These are phyloP conservation scores for Xylaria palmicola DNA, from an alignment of 495 filamentous ascomycete genomes.

Conservation along the genomic window DNA sequence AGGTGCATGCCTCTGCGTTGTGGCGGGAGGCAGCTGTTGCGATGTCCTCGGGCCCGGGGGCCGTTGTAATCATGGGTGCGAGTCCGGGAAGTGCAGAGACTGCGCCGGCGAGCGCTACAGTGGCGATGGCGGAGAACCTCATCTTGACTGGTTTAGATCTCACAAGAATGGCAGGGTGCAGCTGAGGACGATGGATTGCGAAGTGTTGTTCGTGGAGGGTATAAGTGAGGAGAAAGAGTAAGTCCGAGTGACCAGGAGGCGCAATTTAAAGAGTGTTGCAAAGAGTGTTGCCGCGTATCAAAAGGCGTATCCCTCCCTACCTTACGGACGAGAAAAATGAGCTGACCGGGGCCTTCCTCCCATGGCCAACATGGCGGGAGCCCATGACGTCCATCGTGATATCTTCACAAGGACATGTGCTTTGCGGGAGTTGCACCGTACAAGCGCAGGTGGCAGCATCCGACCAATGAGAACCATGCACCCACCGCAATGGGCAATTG, in stretches of 20 bases:
- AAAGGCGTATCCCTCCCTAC: neutral
- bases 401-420: neutral
- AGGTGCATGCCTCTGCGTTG: neutral
- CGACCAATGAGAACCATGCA: conserved; percentile 7
- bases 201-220: neutral
- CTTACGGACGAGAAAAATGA: neutral
- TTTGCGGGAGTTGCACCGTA: neutral
- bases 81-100: conserved; percentile 3
- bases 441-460: neutral
- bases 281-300: neutral
- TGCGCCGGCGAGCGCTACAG: neutral
- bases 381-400: neutral
- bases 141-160: neutral
- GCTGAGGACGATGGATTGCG: neutral
- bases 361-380: neutral
- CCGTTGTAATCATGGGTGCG: conserved; percentile 1
- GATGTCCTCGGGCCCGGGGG: neutral
- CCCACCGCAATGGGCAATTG: conserved; percentile 10
- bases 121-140: neutral
- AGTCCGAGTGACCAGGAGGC: neutral
- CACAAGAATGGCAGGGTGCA: neutral
- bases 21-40: neutral
- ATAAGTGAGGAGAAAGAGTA: neutral
- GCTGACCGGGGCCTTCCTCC: neutral
- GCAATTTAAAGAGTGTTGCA: neutral